A percentile compares a stretch with the other conserved stretches of the same genome.
phyloP scores from a whole-genome alignment of 2,329 filamentous ascomycete genomes.

The Chaetomium olivaceum region DNA sequence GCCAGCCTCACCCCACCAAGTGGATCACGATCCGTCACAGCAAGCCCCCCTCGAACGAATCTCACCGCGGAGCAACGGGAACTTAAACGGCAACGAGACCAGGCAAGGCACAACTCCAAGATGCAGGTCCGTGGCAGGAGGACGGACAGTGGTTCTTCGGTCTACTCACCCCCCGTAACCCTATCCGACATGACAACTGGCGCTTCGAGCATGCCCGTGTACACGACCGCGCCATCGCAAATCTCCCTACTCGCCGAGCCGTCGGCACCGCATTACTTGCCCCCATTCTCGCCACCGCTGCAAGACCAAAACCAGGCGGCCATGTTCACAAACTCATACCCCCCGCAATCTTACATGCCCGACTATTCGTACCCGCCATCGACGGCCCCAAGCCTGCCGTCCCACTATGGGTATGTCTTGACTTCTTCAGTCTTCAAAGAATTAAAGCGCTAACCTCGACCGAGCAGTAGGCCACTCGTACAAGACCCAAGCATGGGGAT shows the following conservation, averaged over 20 bases:
- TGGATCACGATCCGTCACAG: conserved; percentile 54
- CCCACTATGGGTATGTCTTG: conserved; percentile 38
- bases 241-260: conserved; percentile 55
- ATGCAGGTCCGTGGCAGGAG: conserved; percentile 52
- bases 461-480: conserved; percentile 26
- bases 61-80: conserved; percentile 63
- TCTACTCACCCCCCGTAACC: conserved; percentile 46
- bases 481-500: conserved; percentile 34
- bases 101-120: conserved; percentile 60
- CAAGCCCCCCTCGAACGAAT: conserved; percentile 56
- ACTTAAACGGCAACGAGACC: conserved; percentile 61
- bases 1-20: conserved; percentile 53
- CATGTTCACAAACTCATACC: conserved; percentile 40
- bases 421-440: background rate
- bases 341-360: conserved; percentile 38
- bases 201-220: conserved; percentile 49
- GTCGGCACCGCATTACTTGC: conserved; percentile 48
- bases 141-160: conserved; percentile 44
- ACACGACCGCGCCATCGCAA: conserved; percentile 52
- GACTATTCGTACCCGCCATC: conserved; percentile 37
- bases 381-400: conserved; percentile 35
- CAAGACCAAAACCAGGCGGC: conserved; percentile 42
- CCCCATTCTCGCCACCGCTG: conserved; percentile 52
- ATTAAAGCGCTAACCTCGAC: conserved; percentile 12
- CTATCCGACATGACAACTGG: conserved; percentile 46